Evolutionary conservation across 2,329 filamentous ascomycete genomes (phyloP), one percentile per base, ranked within the genome.

Genomic region (Cryphonectria naterciae): DNA sequence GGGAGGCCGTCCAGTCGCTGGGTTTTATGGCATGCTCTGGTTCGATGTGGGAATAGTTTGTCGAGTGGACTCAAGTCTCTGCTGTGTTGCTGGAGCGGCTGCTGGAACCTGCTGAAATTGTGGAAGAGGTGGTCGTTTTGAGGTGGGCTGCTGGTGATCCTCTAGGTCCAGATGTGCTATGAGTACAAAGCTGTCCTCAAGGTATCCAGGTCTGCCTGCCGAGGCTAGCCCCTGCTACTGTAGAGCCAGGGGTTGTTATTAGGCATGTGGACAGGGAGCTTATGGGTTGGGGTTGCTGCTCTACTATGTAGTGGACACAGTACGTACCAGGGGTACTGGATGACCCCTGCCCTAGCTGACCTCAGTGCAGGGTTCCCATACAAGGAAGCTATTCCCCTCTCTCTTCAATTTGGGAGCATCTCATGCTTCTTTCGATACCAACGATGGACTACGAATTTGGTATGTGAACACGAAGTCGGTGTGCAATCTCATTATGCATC

Each of bases 161-260:
- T 19, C 22, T 17, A 39, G 58, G 19, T 37, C 58, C 32, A 39
- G 10, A 37, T 19, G 58, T 61, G 3, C 22, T 10, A 2, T 8
- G 17, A 32, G 25, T 25, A 37, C 63, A 49, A 49, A 65, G 63
- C 63, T 65, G 63, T 43, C 63, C 63, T 65, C 63, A 65, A 49
- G 43, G 28, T 49, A 22, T 22, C 28, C 25, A 13, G 35, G 58
- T 5, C 32, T 39, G 54, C 61, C 61, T 64, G 61, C 61, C 61
- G 61, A 28, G 35, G 61, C n/a, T 10, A n/a, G 25, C 15, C 13
- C 41, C 25, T 52, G 43, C 41, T 28, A 32, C 32, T 32, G 32
- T 32, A 6, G 15, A 19, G 54, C 4, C 15, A 19, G 54, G 54
- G 19, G 54, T 15, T 7, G 25, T 56, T 11, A 10, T 25, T 54